Base-by-base conservation (phyloP, 2,329 filamentous ascomycete genomes). In the Alternaria burnsii region DNA sequence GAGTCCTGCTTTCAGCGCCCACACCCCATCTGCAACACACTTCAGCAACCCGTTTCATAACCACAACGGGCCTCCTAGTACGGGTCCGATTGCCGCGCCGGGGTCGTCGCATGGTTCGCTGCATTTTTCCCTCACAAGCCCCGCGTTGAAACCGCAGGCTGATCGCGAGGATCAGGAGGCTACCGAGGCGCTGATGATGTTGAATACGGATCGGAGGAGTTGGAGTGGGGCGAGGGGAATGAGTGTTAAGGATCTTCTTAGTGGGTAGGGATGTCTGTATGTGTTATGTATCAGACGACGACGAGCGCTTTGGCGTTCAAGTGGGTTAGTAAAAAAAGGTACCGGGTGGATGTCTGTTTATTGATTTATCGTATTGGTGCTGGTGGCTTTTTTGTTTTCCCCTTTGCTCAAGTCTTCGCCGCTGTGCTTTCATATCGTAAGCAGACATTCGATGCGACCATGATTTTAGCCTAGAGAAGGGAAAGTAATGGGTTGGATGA, bases 171-270 rank as follows among this genome's bases (percentile, higher is more conserved):
- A 84, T 43, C 89, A 93, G 62, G 92, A 95, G 76, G 94, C 93
- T 1, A 95, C 93, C 8, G 90, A 92, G 12, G 94, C 93, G 3
- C 78, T 97, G 68, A 79, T 97, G 76, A 97, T 97, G 93, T 82
- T 97, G 60, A 96, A 94, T 67, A 88, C 85, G 55, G 93, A 95
- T 75, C 86, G 92, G 41, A 84, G 92, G 36, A 79, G 73, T 56
- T 82, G 81, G 80, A 72, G 67, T 60, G 68, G 71, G 9, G 76
- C 69, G 20, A 66, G 78, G 26, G 77, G 77, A 10, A 82, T 83
- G 80, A 83, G 81, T 59, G 82, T 83, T 8, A 77, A 76, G 58
- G 82, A 83, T 66, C 63, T 83, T 46, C 66, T 83, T 11, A 82
- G 80, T 51, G 72, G 74, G 10, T 77, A 70, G 46, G 12, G n/a